Percentiles rank a stretch among this genome's conserved stretches.
Evolutionary conservation across 495 filamentous ascomycete genomes (phyloP).

Genomic region (Lasiosphaeriaceae sp.): DNA sequence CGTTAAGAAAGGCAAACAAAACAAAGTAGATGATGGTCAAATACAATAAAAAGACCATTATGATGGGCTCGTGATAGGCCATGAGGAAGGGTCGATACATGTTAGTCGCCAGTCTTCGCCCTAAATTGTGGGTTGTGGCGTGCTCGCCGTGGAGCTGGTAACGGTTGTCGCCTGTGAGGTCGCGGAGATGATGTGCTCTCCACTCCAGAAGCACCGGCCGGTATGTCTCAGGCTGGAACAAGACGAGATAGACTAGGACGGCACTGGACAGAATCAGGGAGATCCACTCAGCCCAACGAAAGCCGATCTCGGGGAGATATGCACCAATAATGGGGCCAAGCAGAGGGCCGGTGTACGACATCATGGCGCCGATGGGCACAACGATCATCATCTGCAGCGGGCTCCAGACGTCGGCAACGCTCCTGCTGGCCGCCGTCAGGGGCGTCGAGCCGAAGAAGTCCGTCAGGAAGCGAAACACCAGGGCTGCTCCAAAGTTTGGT

Average conservation of each 20-base stretch:
- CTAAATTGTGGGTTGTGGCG: background rate
- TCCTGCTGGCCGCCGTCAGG: slow-evolving; percentile 7
- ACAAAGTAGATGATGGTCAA: background rate
- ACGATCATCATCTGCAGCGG: slow-evolving; percentile 3
- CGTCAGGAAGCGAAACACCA: slow-evolving; percentile 4
- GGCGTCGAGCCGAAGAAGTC: slow-evolving; percentile 8
- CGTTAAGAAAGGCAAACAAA: background rate
- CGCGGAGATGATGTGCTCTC: background rate
- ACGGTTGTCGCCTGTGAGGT: background rate
- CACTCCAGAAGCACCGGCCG: background rate
- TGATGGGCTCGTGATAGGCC: background rate
- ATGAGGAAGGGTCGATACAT: background rate
- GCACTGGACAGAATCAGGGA: background rate
- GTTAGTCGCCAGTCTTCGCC: background rate
- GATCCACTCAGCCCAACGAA: background rate
- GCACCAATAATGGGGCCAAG: background rate
- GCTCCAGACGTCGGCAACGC: slow-evolving; percentile 6
- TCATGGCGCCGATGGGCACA: background rate
- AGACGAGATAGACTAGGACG: background rate
- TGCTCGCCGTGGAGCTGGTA: background rate
- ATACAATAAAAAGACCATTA: background rate
- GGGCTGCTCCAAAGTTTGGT: background rate
- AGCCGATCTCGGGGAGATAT: background rate
- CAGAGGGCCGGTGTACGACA: background rate
- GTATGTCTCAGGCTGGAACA: background rate